These are phyloP conservation scores for Venturia aucupariae DNA, from an alignment of 2,329 filamentous ascomycete genomes.

Conservation along the genomic window DNA sequence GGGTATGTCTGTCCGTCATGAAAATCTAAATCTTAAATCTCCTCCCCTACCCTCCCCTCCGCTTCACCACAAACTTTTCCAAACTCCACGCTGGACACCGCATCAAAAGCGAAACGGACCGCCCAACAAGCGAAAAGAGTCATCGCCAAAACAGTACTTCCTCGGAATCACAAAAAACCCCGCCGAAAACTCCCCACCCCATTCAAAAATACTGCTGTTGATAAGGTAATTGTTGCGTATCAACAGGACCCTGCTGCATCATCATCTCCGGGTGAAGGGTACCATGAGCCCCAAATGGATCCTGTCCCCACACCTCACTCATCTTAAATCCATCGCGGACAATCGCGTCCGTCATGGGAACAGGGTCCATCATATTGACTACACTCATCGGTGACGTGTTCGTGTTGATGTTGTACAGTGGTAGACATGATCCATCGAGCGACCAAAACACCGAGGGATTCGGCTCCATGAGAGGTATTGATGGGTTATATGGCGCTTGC, in stretches of 20 bases:
- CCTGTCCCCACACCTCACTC: background rate
- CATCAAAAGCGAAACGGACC: too few relatives aligned
- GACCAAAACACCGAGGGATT: background rate
- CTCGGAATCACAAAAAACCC: too few relatives aligned
- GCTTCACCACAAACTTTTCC: too few relatives aligned
- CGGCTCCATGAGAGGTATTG: background rate
- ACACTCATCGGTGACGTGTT: conserved; percentile 2
- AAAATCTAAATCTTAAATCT: too few relatives aligned
- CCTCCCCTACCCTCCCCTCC: too few relatives aligned
- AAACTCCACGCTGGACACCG: too few relatives aligned
- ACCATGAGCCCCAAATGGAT: background rate
- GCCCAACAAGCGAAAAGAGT: too few relatives aligned
- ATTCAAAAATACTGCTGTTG: background rate
- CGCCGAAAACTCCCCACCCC: too few relatives aligned
- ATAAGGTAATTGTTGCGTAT: background rate
- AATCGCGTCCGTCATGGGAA: background rate
- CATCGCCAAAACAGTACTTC: too few relatives aligned
- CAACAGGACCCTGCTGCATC: background rate
- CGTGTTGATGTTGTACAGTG: conserved; percentile 4
- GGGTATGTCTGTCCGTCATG: too few relatives aligned
- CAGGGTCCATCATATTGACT: background rate
- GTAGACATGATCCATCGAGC: background rate
- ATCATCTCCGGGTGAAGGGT: background rate
- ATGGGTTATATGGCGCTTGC: background rate
- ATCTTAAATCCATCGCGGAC: background rate